Percentiles rank a stretch among this genome's conserved stretches.
Evolutionary conservation across 129 eudicot species (phyloP).

Genomic region (Artemisia argyi): DNA sequence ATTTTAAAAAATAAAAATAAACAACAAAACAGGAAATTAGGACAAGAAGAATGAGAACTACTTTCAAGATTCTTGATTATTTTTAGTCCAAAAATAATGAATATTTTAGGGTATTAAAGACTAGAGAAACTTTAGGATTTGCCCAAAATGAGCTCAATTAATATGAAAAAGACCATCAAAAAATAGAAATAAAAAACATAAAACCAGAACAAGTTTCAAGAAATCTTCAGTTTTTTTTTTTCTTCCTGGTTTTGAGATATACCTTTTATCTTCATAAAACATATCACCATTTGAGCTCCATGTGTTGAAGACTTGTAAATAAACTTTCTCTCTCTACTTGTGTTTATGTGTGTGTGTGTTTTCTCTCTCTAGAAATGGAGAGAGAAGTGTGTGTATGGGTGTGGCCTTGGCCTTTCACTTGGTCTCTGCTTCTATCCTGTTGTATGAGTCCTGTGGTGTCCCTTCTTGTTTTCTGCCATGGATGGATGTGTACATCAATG

Average conservation of each 20-base stretch:
- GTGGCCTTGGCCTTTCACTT: conserved; percentile 40
- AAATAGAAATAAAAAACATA: conserved; percentile 1
- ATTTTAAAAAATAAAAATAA: background rate
- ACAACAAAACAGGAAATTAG: conserved; percentile 16
- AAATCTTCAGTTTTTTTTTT: conserved; percentile 26
- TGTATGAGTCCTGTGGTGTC: conserved; percentile 43
- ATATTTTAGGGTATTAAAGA: background rate
- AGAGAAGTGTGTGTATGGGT: conserved; percentile 26
- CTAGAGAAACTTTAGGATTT: conserved; percentile 6
- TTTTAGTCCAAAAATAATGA: background rate
- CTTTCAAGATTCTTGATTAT: conserved; percentile 25
- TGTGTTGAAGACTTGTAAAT: conserved; percentile 12
- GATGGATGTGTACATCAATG: conserved; percentile 68
- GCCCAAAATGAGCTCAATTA: conserved; percentile 16
- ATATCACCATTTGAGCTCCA: conserved; percentile 51
- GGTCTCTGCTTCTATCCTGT: conserved; percentile 36
- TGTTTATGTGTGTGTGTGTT: conserved; percentile 10
- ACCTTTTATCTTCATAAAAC: conserved; percentile 37
- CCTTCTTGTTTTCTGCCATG: conserved; percentile 61
- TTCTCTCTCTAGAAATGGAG: conserved; percentile 34
- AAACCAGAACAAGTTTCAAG: conserved; percentile 27
- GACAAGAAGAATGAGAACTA: background rate
- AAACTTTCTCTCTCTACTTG: conserved; percentile 25
- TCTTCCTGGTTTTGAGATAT: conserved; percentile 31
- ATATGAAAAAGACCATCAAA: background rate